Evolutionary conservation across 441 rosid species (phyloP).

Genomic region (Gossypium trilobum): DNA sequence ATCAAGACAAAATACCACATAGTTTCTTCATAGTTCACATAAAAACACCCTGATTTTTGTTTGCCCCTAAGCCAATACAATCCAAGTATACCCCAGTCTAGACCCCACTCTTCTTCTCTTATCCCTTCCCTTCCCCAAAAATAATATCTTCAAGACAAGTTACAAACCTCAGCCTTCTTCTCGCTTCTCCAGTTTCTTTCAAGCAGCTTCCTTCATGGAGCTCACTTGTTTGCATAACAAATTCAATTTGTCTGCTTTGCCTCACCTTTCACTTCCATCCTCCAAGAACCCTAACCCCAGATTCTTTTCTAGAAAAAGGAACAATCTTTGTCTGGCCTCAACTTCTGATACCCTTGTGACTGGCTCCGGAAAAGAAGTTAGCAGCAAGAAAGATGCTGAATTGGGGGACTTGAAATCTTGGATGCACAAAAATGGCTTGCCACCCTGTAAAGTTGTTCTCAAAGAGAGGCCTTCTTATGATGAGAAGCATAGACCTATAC

Average conservation of each 20-base stretch:
- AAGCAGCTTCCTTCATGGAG: conserved; percentile 23
- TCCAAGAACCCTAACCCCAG: conserved; percentile 28
- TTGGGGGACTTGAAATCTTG: conserved; percentile 62
- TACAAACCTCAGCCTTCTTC: not conserved
- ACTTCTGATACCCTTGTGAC: conserved; percentile 56
- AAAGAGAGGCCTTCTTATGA: conserved; percentile 64
- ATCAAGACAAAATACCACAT: not conserved
- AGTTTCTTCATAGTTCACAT: not conserved
- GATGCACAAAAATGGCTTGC: conserved; percentile 87
- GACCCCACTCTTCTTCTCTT: conserved; percentile 16
- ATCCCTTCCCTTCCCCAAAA: not conserved
- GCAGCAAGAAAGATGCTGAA: conserved; percentile 43
- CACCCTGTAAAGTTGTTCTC: conserved; percentile 74
- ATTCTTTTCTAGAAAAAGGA: conserved; percentile 23
- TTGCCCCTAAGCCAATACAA: conserved; percentile 25
- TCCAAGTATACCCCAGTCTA: not conserved
- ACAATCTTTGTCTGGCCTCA: conserved; percentile 33
- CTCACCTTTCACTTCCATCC: conserved; percentile 31
- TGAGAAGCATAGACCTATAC: conserved; percentile 57
- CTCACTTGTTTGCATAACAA: conserved; percentile 34
- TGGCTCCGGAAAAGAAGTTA: conserved; percentile 38
- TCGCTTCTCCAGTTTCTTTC: not conserved
- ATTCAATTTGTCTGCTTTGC: conserved; percentile 32
- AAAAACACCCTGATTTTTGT: conserved; percentile 12
- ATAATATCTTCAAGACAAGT: not conserved